Conservation (phyloP, 2,329 filamentous ascomycete genomes). For the Coleophoma cylindrospora region DNA sequence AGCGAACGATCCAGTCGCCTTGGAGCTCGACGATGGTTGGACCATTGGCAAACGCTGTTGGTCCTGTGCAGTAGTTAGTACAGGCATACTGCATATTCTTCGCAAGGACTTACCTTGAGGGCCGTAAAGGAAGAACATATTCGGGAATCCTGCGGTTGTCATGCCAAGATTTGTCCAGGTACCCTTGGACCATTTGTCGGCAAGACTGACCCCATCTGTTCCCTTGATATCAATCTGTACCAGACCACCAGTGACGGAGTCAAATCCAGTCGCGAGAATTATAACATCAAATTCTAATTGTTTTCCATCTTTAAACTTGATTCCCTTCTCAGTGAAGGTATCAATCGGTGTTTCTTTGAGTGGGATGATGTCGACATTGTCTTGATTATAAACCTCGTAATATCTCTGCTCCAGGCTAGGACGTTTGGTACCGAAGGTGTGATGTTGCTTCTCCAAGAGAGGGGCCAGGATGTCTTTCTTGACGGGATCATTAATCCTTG, state of each 20-base stretch:
- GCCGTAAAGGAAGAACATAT: conserved; percentile 41
- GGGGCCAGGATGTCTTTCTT: conserved; percentile 42
- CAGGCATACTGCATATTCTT: no score
- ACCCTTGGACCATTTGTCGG: conserved; percentile 27
- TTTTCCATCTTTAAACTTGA: conserved; percentile 24
- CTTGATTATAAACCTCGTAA: conserved; percentile 42
- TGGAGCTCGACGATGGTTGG: conserved; percentile 35
- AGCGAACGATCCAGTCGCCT: conserved; percentile 31
- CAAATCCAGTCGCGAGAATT: conserved; percentile 32
- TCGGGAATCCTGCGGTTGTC: conserved; percentile 36
- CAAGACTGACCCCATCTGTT: conserved; percentile 21
- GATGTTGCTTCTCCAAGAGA: conserved; percentile 28
- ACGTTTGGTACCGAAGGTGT: conserved; percentile 42
- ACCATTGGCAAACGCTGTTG: conserved; percentile 33
- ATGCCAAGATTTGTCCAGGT: conserved; percentile 33
- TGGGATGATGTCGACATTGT: conserved; percentile 40
- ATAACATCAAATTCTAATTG: conserved; percentile 26
- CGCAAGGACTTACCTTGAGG: conserved; percentile 24
- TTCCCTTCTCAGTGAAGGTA: conserved; percentile 30
- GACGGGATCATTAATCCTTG: conserved; percentile 37
- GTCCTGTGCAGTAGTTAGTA: conserved; percentile 7
- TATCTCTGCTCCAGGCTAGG: conserved; percentile 41
- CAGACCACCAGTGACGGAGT: conserved; percentile 28
- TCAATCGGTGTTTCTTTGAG: conserved; percentile 37
- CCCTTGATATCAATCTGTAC: conserved; percentile 26